Evolutionary conservation across 495 filamentous ascomycete species (phyloP), one percentile per base, ranked within the genome.

Genomic region (Penicillium flavigenum): DNA sequence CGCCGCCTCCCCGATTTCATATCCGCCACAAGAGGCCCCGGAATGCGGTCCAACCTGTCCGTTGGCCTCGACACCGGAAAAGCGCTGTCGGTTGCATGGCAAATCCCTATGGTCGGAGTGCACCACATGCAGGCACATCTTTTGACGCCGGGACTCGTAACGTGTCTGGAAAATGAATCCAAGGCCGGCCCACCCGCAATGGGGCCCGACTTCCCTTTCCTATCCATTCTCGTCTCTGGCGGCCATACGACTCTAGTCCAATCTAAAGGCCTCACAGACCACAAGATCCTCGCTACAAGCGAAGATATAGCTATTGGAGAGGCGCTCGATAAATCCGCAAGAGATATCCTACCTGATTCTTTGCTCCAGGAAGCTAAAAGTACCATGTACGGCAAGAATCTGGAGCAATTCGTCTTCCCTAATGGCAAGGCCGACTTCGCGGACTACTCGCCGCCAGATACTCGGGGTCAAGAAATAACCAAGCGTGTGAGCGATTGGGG

Each of bases 121-220:
- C 86, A 98, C 64, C 94, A 98, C 70, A 98, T 98, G 94, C 92
- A 97, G 67, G 94, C 93, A 14, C 94, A 98, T 70, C 84, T 92
- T 3, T 69, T 98, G 47, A 98, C 94, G 6, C 89, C 92, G 7
- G 81, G 88, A 3, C 83, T 98, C n/a, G 84, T 90, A 2, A 70
- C 77, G 10, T 88, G 88, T 3, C 70, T 96, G 34, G 55, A 57
- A 34, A 41, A 42, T 38, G 54, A 27, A 20, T 22, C 24, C 24
- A 50, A 26, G 34, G 10, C 17, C 31, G 22, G 50, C 2, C 8
- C 47, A 12, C 14, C 20, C 4, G 34, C 61, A 11, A 51, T 49
- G 4, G 56, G 49, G 4, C 75, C 70, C 70, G 51, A 68, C 7
- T 95, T 94, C 65, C 93, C 94, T 27, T 97, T 95, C 71, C 77